phyloP scores from a whole-genome alignment of 2,329 filamentous ascomycete species.

The Paracamarosporium sp. region DNA sequence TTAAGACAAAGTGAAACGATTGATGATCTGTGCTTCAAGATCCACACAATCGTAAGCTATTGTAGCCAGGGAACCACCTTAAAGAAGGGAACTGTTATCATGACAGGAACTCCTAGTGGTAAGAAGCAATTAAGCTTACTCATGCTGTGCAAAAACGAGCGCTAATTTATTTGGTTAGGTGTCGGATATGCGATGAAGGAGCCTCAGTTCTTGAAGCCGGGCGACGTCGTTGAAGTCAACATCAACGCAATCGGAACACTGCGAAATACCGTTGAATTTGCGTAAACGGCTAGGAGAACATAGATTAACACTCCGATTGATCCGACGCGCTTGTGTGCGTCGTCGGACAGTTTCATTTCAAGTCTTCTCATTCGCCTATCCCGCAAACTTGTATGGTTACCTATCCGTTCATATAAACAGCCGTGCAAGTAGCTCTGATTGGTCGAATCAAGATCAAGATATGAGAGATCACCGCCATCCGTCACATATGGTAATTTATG shows the following conservation, averaged over 20 bases:
- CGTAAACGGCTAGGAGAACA: background rate
- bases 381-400: background rate
- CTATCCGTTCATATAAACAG: background rate
- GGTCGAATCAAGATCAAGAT: background rate
- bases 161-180: conserved; percentile 22
- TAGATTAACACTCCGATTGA: background rate
- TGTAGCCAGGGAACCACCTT: conserved; percentile 54
- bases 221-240: conserved; percentile 42
- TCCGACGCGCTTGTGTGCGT: no score
- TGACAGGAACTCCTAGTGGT: conserved; percentile 56
- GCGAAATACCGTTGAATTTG: conserved; percentile 40
- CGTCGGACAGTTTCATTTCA: no score
- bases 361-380: background rate
- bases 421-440: background rate
- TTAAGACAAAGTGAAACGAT: conserved; percentile 57
- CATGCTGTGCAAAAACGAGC: background rate
- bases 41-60: conserved; percentile 55
- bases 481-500: background rate
- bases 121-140: background rate
- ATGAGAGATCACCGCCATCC: background rate
- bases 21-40: conserved; percentile 56
- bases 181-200: conserved; percentile 52
- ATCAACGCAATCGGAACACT: conserved; percentile 40
- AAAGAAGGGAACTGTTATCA: conserved; percentile 56
- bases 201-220: conserved; percentile 44